These are phyloP conservation scores for Rhynchosporium secalis DNA, from an alignment of 2,329 filamentous ascomycete genomes.

Conservation along the genomic window DNA sequence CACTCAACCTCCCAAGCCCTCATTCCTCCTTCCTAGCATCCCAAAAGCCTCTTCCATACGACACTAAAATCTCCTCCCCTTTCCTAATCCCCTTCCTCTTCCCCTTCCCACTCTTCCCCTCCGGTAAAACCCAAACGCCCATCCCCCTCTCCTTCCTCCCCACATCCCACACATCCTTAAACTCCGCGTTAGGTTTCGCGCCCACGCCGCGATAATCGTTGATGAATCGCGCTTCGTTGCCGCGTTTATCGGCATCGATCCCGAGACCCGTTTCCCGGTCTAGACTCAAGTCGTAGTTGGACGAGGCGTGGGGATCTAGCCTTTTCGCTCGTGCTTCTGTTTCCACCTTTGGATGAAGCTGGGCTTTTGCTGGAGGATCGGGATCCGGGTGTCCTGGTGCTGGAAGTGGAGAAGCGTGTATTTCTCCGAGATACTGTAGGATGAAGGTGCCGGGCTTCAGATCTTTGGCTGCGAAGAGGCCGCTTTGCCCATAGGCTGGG, in stretches of 20 bases:
- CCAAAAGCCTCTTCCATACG: conserved; percentile 70
- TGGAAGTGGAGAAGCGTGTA: conserved; percentile 47
- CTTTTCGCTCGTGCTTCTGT: not conserved
- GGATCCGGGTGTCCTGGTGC: conserved; percentile 10
- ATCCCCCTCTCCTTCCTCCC: conserved; percentile 54
- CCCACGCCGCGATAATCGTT: conserved; percentile 66
- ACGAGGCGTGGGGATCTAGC: conserved; percentile 43
- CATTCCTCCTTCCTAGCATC: conserved; percentile 45
- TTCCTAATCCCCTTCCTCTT: conserved; percentile 48
- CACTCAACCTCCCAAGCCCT: not conserved
- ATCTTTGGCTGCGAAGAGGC: conserved; percentile 58
- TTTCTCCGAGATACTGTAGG: conserved; percentile 60
- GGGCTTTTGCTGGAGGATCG: not conserved
- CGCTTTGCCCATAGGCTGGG: conserved; percentile 58
- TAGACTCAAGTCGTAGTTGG: conserved; percentile 66
- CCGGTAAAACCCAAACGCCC: conserved; percentile 56
- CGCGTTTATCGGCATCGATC: conserved; percentile 57
- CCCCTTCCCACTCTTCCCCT: conserved; percentile 45
- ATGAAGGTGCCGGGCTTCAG: conserved; percentile 57
- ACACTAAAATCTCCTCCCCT: conserved; percentile 65
- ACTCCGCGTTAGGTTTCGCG: conserved; percentile 46
- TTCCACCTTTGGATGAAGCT: not conserved
- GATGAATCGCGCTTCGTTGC: conserved; percentile 66
- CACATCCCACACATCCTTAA: conserved; percentile 58
- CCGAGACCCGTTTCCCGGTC: conserved; percentile 57